Percentiles rank a stretch among this genome's conserved stretches.
Conservation (phyloP, 2,329 filamentous ascomycete species). For the Stachybotrys chlorohalonatus region DNA sequence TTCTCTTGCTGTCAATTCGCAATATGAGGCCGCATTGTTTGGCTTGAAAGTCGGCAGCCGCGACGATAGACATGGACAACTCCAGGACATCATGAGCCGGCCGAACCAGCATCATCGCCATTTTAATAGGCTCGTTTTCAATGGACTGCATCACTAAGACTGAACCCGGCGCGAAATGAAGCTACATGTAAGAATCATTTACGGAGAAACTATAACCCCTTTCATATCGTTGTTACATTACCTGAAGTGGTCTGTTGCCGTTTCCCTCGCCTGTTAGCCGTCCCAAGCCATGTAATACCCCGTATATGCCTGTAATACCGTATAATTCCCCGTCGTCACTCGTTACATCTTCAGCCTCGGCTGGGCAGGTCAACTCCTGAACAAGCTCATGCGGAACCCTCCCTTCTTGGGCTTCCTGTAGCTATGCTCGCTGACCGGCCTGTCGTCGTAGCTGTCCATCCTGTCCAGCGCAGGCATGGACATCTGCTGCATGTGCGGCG, state of each 20-base stretch:
- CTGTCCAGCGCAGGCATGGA: constrained; percentile 12
- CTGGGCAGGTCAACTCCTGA: constrained; percentile 1
- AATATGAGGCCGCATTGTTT: no score
- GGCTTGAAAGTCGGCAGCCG: no score
- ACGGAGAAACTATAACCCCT: neutral
- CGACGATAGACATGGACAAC: no score
- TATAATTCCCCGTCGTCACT: neutral
- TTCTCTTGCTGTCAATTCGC: no score
- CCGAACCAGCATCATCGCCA: no score
- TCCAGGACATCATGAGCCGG: no score
- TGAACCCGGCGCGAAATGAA: no score
- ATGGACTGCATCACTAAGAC: no score
- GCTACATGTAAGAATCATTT: no score
- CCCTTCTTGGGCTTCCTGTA: constrained; percentile 10
- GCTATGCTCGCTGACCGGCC: constrained; percentile 12
- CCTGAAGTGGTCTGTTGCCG: neutral
- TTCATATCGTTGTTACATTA: neutral
- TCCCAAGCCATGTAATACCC: neutral
- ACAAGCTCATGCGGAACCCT: constrained; percentile 12
- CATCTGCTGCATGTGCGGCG: constrained; percentile 1
- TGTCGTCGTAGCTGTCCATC: constrained; percentile 12
- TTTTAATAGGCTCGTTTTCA: no score
- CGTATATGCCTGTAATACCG: neutral
- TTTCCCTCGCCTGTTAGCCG: neutral
- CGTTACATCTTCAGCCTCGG: neutral